Base-by-base conservation (phyloP, 768 basidiomycete species). In the Lactifluus volemus region DNA sequence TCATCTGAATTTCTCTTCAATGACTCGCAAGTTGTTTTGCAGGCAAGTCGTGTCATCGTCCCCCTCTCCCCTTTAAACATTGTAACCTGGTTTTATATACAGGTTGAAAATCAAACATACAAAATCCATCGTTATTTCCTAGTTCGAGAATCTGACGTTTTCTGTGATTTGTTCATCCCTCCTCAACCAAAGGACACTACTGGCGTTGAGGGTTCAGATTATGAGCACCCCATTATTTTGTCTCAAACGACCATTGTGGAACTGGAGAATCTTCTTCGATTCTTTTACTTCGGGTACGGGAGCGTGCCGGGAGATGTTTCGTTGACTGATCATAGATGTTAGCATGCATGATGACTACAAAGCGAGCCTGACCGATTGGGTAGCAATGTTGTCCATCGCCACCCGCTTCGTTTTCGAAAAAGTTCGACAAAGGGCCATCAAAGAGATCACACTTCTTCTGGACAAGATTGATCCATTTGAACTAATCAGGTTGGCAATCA, bases 61-160 rank as follows among this genome's bases (percentile, higher is more conserved):
- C 29, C 30, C 38, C 29, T 17, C 4, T 6, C 25, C 2, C 19
- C 29, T 14, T 47, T 47, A n/a, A 5, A 6, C 9, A 19, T 38
- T 14, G 32, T 53, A 29, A 53, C 12, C 8, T 21, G 29, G 7
- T 32, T 9, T 30, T 14, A 19, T 38, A 0, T 14, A 32, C 58
- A 69, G 68, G 61, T 67, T 12, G 67, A 60, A 15, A 30, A 51
- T 10, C n/a, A 53, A 5, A 54, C 57, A 14, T 68, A 64, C 61
- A 68, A 67, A 49, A 58, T 70, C 9, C 68, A 66, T 48, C 64
- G 65, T 9, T 53, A 61, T 55, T 62, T 59, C 39, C 59, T 70
- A 11, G 42, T 56, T 12, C 49, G 65, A 2, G 63, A 64, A 48
- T 68, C 69, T 11, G 48, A 47, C 6, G 53, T 65, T 30, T 70